A percentile compares a stretch with the other conserved stretches of the same genome.
Evolutionary conservation across 1,284 basidiomycete genomes (phyloP).

Genomic region (Sphaerobolus stellatus): DNA sequence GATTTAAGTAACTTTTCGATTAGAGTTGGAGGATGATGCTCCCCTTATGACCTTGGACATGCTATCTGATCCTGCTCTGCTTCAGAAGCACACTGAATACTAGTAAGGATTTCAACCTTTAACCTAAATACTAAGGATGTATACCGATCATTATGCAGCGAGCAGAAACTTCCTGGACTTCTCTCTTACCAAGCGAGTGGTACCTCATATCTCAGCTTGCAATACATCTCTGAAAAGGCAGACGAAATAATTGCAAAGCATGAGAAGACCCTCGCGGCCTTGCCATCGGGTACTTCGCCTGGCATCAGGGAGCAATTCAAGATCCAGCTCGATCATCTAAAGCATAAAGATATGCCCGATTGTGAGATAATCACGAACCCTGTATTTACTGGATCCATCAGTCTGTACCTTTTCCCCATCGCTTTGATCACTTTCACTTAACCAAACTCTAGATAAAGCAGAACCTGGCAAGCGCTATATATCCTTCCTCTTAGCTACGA

Average conservation of each 20-base stretch:
- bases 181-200: slow-evolving; percentile 11
- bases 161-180: slow-evolving; percentile 2
- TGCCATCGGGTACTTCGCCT: slow-evolving; percentile 1
- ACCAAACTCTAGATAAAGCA: neutral
- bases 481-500: neutral
- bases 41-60: slow-evolving; percentile 18
- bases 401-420: neutral
- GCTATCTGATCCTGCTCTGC: slow-evolving; percentile 14
- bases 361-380: slow-evolving; percentile 21
- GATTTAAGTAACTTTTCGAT: neutral
- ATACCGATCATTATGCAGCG: neutral
- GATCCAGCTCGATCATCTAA: slow-evolving; percentile 23
- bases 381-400: neutral
- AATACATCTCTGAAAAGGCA: slow-evolving; percentile 13
- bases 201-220: slow-evolving; percentile 20
- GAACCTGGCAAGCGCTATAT: neutral
- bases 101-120: slow-evolving; percentile 21
- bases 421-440: neutral
- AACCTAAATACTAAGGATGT: no score
- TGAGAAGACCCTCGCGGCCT: neutral
- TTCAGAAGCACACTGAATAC: slow-evolving; percentile 18
- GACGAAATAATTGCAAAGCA: neutral
- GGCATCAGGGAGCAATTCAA: slow-evolving; percentile 26
- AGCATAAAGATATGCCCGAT: slow-evolving; percentile 17
- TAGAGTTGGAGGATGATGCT: slow-evolving; percentile 5